Base-by-base conservation (phyloP, 257 asterid species). In the Apocynum venetum region DNA sequence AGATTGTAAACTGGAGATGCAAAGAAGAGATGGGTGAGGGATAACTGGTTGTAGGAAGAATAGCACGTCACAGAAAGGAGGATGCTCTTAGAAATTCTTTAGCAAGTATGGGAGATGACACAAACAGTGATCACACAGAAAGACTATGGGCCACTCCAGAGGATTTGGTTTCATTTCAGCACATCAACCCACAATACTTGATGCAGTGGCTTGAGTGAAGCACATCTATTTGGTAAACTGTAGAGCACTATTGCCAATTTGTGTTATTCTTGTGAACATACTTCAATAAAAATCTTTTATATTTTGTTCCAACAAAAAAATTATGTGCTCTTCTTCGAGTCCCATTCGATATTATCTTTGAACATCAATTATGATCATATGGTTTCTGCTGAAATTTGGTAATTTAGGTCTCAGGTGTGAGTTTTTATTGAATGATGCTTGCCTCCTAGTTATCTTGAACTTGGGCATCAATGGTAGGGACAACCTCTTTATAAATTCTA, bases 101-200 rank as follows among this genome's bases (percentile, higher is more conserved):
- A 66, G 78, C 77, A 71, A 52, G 72, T 82, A 64, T 13, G 88
- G 8, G 86, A 85, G 51, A 83, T 85, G 61, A 80, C 76, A 25
- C 84, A 77, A 36, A 67, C 81, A 44, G 75, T 81, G 61, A 77
- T 81, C 77, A 77, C 77, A 79, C 82, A 80, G n/a, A 84, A 83
- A 82, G 59, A 11, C 53, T 74, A 76, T 84, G 72, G 76, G 81
- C 9, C 71, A 79, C 49, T 79, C 85, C 17, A 78, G 83, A 31
- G 89, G 89, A 35, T 86, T 86, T 75, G 87, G 84, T 65, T 83
- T 83, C 69, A 84, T 86, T 72, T 84, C 61, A 48, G 83, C 82
- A 78, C 64, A 85, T 61, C 84, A 86, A 78, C 87, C 89, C 69
- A 72, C 77, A 31, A 64, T 83, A n/a, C 73, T 80, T 46, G 87